These are phyloP conservation scores for Candida glucosophila DNA, from an alignment of 1,139 yeast species.

Conservation along the genomic window DNA sequence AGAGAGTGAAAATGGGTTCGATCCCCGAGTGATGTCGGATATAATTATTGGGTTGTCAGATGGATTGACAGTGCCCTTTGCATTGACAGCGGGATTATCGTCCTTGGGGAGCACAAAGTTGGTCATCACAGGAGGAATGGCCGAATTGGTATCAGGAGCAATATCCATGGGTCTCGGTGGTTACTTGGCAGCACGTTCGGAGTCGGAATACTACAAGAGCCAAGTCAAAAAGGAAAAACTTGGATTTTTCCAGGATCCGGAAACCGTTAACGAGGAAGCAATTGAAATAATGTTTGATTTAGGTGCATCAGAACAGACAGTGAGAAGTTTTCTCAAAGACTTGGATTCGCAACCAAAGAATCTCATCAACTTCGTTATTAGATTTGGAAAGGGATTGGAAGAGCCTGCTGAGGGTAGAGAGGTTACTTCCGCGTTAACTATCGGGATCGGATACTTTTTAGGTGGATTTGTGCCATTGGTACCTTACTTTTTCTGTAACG, in stretches of 20 bases:
- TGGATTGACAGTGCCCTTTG: conserved; percentile 80
- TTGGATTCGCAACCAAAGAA: conserved; percentile 59
- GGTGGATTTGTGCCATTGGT: conserved; percentile 78
- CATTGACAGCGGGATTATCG: conserved; percentile 73
- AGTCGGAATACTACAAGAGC: conserved; percentile 58
- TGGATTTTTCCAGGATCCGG: conserved; percentile 59
- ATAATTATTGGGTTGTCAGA: conserved; percentile 72
- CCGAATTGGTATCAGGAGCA: conserved; percentile 76
- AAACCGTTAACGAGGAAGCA: conserved; percentile 53
- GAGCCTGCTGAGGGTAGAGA: conserved; percentile 79
- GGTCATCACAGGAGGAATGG: conserved; percentile 81
- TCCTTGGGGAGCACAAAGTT: conserved; percentile 69
- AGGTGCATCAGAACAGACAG: conserved; percentile 61
- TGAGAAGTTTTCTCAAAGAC: conserved; percentile 57
- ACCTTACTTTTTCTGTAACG: conserved; percentile 67
- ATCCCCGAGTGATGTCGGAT: conserved; percentile 77
- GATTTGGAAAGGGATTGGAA: conserved; percentile 68
- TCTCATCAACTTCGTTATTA: conserved; percentile 64
- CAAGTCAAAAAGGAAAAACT: conserved; percentile 68
- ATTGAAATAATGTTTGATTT: conserved; percentile 65
- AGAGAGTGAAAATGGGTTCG: too few relatives aligned
- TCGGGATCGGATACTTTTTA: conserved; percentile 64
- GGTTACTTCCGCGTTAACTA: conserved; percentile 66
- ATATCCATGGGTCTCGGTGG: conserved; percentile 86
- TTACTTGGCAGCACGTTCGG: conserved; percentile 73